A percentile compares a stretch with the other conserved stretches of the same genome.
Evolutionary conservation across 2,329 filamentous ascomycete species (phyloP).

Genomic region (Basipetospora sp.): DNA sequence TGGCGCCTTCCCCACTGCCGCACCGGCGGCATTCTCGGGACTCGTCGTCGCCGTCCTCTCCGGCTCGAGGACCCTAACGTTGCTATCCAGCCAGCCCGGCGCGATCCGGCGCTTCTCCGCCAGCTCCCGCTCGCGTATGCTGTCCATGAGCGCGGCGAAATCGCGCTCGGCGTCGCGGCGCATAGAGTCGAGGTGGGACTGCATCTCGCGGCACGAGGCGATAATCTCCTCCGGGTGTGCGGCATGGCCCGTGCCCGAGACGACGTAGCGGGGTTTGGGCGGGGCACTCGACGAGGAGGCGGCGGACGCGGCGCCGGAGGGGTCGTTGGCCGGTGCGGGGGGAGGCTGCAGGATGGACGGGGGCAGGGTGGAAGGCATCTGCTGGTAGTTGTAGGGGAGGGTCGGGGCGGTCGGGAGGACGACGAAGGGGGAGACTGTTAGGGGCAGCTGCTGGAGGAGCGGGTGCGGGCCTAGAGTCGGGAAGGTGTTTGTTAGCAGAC

Average conservation of each 20-base stretch:
- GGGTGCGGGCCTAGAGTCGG: conserved; percentile 55
- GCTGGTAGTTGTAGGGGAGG: conserved; percentile 88
- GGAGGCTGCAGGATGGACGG: conserved; percentile 18
- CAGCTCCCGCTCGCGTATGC: conserved; percentile 49
- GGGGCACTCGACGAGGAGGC: conserved; percentile 15
- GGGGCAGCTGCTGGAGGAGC: conserved; percentile 77
- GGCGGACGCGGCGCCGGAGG: conserved; percentile 22
- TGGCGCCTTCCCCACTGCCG: not conserved
- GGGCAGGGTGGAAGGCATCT: conserved; percentile 74
- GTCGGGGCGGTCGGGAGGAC: conserved; percentile 79
- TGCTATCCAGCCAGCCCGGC: conserved; percentile 68
- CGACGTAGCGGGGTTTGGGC: conserved; percentile 55
- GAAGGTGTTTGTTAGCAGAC: not conserved
- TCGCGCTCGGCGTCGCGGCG: conserved; percentile 52
- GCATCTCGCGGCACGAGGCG: conserved; percentile 63
- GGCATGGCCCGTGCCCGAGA: conserved; percentile 63
- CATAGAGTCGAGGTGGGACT: conserved; percentile 57
- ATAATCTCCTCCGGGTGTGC: conserved; percentile 80
- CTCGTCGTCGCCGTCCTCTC: conserved; percentile 29
- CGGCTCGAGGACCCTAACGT: conserved; percentile 53
- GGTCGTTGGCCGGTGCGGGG: conserved; percentile 13
- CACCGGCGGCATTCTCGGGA: not conserved
- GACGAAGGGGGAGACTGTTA: conserved; percentile 90
- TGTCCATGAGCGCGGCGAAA: conserved; percentile 55
- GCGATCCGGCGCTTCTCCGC: conserved; percentile 68